Conservation (phyloP, 495 filamentous ascomycete genomes). For the Hamigera avellanea region DNA sequence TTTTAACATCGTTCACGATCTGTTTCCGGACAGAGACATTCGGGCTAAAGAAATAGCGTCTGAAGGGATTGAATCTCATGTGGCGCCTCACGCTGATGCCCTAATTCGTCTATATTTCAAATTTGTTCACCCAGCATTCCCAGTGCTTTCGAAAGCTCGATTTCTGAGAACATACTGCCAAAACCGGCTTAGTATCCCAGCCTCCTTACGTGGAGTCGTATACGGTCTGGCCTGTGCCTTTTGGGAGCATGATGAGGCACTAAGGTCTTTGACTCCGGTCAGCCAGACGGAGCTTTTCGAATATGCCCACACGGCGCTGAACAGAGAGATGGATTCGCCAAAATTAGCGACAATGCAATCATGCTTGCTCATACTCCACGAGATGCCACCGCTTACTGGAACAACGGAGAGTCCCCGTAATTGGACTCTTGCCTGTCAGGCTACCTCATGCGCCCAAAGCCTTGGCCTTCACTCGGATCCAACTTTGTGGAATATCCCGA, state of each 20-base stretch:
- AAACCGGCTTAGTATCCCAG: conserved; percentile 8
- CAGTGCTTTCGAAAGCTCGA: conserved; percentile 8
- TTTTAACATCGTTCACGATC: conserved; percentile 9
- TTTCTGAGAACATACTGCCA: conserved; percentile 3
- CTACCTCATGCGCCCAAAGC: conserved; percentile 11
- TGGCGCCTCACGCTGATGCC: conserved; percentile 3
- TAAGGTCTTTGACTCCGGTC: conserved; percentile 3
- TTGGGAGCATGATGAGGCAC: conserved; percentile 5
- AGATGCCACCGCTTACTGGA: conserved; percentile 9
- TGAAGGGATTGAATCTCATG: conserved; percentile 9
- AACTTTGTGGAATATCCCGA: conserved; percentile 7
- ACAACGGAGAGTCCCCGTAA: conserved; percentile 14
- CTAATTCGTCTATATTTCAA: conserved; percentile 11
- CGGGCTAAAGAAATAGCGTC: conserved; percentile 7
- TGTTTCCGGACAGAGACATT: conserved; percentile 9
- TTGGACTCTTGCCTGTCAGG: conserved; percentile 13
- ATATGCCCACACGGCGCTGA: conserved; percentile 9
- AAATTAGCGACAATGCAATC: conserved; percentile 12
- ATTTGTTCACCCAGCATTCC: conserved; percentile 10
- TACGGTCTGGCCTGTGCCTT: conserved; percentile 12
- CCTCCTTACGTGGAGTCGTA: conserved; percentile 7
- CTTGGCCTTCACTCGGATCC: conserved; percentile 12
- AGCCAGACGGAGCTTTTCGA: conserved; percentile 9
- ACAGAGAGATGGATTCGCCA: conserved; percentile 13
- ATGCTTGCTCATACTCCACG: conserved; percentile 11